A percentile compares a stretch with the other conserved stretches of the same genome.
Evolutionary conservation across 805 yeast species (phyloP).

Genomic region (Huiozyma naganishii): DNA sequence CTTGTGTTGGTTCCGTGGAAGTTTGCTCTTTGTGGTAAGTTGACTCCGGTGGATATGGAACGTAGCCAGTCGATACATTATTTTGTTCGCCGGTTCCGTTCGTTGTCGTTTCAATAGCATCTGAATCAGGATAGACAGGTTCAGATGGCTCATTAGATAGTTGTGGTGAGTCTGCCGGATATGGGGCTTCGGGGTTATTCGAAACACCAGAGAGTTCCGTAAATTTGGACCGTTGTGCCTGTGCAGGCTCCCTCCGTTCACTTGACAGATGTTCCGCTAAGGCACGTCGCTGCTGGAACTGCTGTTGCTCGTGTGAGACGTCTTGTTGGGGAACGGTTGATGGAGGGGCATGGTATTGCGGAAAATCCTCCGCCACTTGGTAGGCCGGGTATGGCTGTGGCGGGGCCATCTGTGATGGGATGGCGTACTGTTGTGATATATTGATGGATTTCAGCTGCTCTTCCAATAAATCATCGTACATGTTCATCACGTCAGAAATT

Average conservation of each 20-base stretch:
- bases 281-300: neutral
- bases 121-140: conserved; percentile 24
- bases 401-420: conserved; percentile 21
- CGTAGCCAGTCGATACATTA: conserved; percentile 7
- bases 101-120: conserved; percentile 6
- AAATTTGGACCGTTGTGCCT: no score
- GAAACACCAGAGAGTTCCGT: no score
- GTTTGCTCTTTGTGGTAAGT: neutral
- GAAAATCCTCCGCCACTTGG: neutral
- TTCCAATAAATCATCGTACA: conserved; percentile 71
- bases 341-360: neutral
- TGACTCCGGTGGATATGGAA: conserved; percentile 15
- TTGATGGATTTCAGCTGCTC: conserved; percentile 34
- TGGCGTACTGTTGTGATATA: conserved; percentile 22
- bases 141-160: conserved; percentile 12
- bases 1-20: neutral
- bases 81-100: neutral
- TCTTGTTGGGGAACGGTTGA: neutral
- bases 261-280: neutral
- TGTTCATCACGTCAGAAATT: conserved; percentile 58
- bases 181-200: neutral
- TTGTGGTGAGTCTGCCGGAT: neutral
- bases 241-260: no score
- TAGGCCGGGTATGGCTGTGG: conserved; percentile 2
- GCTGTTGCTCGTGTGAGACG: no score